Evolutionary conservation across 257 asterid species (phyloP).

Genomic region (Dorcoceras hygrometricum): DNA sequence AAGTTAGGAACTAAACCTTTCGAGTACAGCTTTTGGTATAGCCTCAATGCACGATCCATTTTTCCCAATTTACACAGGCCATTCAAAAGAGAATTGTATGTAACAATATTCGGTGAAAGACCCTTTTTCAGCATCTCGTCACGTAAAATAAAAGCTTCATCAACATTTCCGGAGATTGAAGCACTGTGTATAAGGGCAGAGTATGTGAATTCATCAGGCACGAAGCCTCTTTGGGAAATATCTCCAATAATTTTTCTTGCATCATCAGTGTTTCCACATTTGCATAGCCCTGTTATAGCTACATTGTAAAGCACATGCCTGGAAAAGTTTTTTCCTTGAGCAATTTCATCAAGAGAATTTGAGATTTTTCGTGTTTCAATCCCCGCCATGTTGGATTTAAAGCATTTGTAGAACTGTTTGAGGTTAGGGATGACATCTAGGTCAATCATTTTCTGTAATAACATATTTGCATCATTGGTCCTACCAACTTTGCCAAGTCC

Average conservation of each 20-base stretch:
- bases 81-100: constrained; percentile 75
- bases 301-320: constrained; percentile 66
- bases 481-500: constrained; percentile 71
- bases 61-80: constrained; percentile 79
- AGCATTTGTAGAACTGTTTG: constrained; percentile 37
- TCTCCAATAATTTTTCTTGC: constrained; percentile 49
- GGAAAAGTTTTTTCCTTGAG: constrained; percentile 40
- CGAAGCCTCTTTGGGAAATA: constrained; percentile 57
- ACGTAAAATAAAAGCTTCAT: constrained; percentile 78
- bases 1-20: no score
- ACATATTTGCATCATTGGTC: constrained; percentile 54
- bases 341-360: constrained; percentile 49
- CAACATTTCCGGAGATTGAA: constrained; percentile 57
- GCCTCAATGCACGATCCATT: constrained; percentile 70
- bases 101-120: constrained; percentile 65
- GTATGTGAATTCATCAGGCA: constrained; percentile 86
- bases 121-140: constrained; percentile 82
- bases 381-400: constrained; percentile 29
- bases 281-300: constrained; percentile 71
- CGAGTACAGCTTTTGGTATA: constrained; percentile 53
- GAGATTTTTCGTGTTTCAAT: constrained; percentile 44
- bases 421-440: constrained; percentile 46
- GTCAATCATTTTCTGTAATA: constrained; percentile 61
- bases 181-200: constrained; percentile 70
- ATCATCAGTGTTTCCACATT: constrained; percentile 65